phyloP scores from a whole-genome alignment of 106 monocot species.

The Gastrodia elata region DNA sequence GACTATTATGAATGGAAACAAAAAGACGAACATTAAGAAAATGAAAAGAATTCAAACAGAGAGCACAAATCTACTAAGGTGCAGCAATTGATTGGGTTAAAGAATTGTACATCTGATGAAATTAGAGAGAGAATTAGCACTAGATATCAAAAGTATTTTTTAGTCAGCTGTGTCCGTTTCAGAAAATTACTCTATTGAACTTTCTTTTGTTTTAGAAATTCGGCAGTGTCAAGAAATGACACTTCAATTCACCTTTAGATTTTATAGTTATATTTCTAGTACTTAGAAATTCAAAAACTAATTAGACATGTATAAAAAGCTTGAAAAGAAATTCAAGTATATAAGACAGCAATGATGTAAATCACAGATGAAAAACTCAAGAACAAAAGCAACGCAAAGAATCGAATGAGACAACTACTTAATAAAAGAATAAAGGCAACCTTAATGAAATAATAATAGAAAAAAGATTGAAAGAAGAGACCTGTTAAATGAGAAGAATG shows the following conservation, averaged over 20 bases:
- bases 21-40: conserved; percentile 15
- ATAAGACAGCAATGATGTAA: background rate
- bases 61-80: background rate
- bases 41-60: background rate
- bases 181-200: background rate
- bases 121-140: background rate
- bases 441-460: background rate
- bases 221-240: background rate
- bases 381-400: background rate
- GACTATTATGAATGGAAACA: conserved; percentile 40
- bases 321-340: background rate
- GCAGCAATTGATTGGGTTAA: background rate
- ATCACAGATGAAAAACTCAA: background rate
- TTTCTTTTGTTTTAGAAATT: background rate
- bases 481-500: background rate
- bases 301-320: background rate
- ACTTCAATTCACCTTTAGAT: background rate
- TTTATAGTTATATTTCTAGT: background rate
- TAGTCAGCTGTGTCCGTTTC: background rate
- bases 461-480: background rate
- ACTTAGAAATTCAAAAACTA: background rate
- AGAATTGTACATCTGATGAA: background rate
- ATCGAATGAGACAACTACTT: background rate
- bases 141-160: background rate
- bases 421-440: background rate